Base-by-base conservation (phyloP, 192 early-diverging fungal species). In the Backusella circina region DNA sequence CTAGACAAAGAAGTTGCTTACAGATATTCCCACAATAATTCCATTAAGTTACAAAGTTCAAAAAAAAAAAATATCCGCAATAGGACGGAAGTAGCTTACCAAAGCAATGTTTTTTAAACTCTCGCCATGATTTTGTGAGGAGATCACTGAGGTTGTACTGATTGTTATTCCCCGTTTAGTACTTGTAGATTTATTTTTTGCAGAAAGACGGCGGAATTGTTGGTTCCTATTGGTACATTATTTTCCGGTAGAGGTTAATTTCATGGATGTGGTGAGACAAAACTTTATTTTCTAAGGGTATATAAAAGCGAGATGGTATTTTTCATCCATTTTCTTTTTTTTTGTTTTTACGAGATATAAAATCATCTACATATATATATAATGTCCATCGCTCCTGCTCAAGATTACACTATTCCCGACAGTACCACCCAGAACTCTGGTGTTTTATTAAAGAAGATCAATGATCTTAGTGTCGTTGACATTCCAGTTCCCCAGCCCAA, bases 391-490 rank as follows among this genome's bases (percentile, higher is more conserved):
- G 67, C 67, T 23, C 33, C 67, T 37, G n/a, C 67, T 37, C 36
- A 33, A 37, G 67, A 68, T 36, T 68, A 68, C 18, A 26, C 33
- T 68, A 67, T 77, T 8, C 76, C 76, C 50, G 38, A 16, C 44
- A 70, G 72, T 21, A 32, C 47, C 26, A 77, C 76, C 1, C 38
- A 67, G 44, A 78, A 78, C 65, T 67, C 72, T 41, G 71, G 51
- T 31, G 77, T 78, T 16, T 18, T 78, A 35, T 41, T 78, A 31
- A 78, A 38, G 36, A 78, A 73, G 71, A 78, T 68, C 38, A 61
- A 78, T 26, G 77, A 78, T 21, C 71, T 78, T 21, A 61, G 71
- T 28, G 47, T 78, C 26, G 77, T 78, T 36, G 77, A 78, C 7
- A 50, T 78, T 33, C 71, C 71, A n/a, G 21, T 78, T 26, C 77